phyloP scores from a whole-genome alignment of 768 basidiomycete species.

The Suillus subluteus region DNA sequence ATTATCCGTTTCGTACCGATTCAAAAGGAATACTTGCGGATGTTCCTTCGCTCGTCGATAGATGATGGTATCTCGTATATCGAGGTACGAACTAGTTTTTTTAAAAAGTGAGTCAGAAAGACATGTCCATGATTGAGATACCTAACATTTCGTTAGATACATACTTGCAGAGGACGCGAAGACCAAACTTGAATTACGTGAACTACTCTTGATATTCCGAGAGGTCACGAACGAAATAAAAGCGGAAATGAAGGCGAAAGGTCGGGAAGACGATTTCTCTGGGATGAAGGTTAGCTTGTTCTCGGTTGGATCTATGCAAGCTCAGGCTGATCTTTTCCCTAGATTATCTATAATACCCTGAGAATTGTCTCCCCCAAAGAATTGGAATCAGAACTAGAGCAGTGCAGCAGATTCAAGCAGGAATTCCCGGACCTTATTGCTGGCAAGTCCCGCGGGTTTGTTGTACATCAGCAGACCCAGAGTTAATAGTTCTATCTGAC shows the following conservation, averaged over 20 bases:
- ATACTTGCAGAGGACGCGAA: slow-evolving; percentile 41
- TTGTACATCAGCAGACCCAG: no score
- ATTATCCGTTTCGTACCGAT: slow-evolving; percentile 29
- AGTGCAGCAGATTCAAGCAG: slow-evolving; percentile 46
- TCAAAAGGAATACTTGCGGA: slow-evolving; percentile 20
- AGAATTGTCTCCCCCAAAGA: slow-evolving; percentile 41
- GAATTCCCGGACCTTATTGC: slow-evolving; percentile 50
- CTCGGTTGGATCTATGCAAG: neutral
- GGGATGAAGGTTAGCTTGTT: slow-evolving; percentile 39
- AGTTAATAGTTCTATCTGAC: neutral
- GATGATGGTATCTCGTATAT: slow-evolving; percentile 50
- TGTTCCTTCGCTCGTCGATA: slow-evolving; percentile 44
- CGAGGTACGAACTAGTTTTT: slow-evolving; percentile 46
- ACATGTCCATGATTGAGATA: neutral
- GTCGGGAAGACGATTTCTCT: slow-evolving; percentile 44
- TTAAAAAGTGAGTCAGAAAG: slow-evolving; percentile 31
- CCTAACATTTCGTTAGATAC: slow-evolving; percentile 34
- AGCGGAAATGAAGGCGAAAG: slow-evolving; percentile 35
- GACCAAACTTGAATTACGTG: slow-evolving; percentile 40
- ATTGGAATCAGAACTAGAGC: slow-evolving; percentile 45
- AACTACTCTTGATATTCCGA: slow-evolving; percentile 40
- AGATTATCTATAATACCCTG: slow-evolving; percentile 49
- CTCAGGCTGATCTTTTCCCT: neutral
- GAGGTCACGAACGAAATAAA: slow-evolving; percentile 40
- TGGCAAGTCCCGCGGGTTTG: slow-evolving; percentile 28